Evolutionary conservation across 2,329 filamentous ascomycete species (phyloP), one percentile per base, ranked within the genome.

Genomic region (Pseudogymnoascus sp.): DNA sequence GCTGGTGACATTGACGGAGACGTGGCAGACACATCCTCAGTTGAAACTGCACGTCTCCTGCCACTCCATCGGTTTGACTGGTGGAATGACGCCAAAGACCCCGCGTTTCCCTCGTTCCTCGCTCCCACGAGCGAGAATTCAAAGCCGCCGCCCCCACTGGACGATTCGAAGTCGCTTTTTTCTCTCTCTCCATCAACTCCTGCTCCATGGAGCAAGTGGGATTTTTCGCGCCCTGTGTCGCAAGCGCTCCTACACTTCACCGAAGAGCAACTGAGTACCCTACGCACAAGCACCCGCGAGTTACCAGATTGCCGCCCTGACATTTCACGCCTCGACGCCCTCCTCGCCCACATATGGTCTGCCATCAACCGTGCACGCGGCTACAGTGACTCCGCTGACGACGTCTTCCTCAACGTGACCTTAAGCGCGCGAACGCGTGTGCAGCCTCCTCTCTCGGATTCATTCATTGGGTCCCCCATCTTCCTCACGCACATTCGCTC

Each of bases 1-100:
- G 67, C 56, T 28, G 71, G 74, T 14, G 73, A 76, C 25, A 68
- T 70, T 2, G 67, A 69, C 14, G 60, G 36, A 1, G 56, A 66
- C 0, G 67, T 68, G 3, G 67, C 73, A 0, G 68, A 74, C n/a
- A 63, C 71, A 2, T 65, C 71, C 4, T 66, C 69, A 5, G 60
- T 74, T 18, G 64, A 67, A 0, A 68, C 65, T 28, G 76, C 77
- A 3, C 70, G 76, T 6, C 66, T 68, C 2, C 67, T 82, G 4
- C 79, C 80, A 1, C 70, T 78, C 62, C 76, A 81, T 66, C 75
- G 79, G 5, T 81, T 75, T 63, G 77, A 81, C 69, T 81, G 79
- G 76, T 82, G 69, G 53, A 62, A 62, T 14, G 49, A 61, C 62
- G 62, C 61, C 63, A 62, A 67, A 61, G 63, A 49, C 62, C 16